These are phyloP conservation scores for Pythium utonaiense DNA, from an alignment of 352 stramenopile species.

Conservation along the genomic window DNA sequence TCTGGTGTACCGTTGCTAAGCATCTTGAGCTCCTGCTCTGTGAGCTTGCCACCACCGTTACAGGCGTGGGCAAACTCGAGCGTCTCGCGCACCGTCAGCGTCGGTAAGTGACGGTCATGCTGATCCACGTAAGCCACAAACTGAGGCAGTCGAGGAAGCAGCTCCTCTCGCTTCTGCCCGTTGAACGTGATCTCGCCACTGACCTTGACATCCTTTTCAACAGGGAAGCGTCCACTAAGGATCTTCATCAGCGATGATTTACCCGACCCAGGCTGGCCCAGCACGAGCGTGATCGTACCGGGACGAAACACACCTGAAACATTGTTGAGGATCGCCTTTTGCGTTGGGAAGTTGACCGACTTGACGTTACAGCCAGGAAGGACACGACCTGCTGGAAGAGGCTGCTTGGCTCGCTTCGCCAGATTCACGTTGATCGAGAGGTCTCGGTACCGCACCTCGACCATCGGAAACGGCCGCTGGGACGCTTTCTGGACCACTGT, in stretches of 20 bases:
- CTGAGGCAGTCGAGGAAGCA: slow-evolving; percentile 25
- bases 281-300: slow-evolving; percentile 25
- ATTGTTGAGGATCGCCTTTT: slow-evolving; percentile 30
- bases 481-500: slow-evolving; percentile 17
- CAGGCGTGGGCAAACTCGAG: slow-evolving; percentile 88
- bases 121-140: slow-evolving; percentile 34
- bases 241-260: slow-evolving; percentile 31
- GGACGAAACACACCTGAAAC: slow-evolving; percentile 27
- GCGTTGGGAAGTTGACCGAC: neutral
- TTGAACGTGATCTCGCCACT: slow-evolving; percentile 30
- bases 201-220: slow-evolving; percentile 21
- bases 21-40: slow-evolving; percentile 21
- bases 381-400: slow-evolving; percentile 8
- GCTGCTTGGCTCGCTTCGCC: slow-evolving; percentile 16
- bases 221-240: slow-evolving; percentile 23
- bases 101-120: slow-evolving; percentile 73
- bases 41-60: slow-evolving; percentile 21
- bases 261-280: slow-evolving; percentile 2
- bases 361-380: neutral
- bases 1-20: slow-evolving; percentile 31
- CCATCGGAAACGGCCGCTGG: slow-evolving; percentile 23
- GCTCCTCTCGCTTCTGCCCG: slow-evolving; percentile 10
- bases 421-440: slow-evolving; percentile 36
- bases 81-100: slow-evolving; percentile 88
- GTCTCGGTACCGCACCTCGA: slow-evolving; percentile 36